Percentiles rank a stretch among this genome's conserved stretches.
These are phyloP conservation scores for Cerioporus squamosus DNA, from an alignment of 1,284 basidiomycete genomes.

Conservation along the genomic window DNA sequence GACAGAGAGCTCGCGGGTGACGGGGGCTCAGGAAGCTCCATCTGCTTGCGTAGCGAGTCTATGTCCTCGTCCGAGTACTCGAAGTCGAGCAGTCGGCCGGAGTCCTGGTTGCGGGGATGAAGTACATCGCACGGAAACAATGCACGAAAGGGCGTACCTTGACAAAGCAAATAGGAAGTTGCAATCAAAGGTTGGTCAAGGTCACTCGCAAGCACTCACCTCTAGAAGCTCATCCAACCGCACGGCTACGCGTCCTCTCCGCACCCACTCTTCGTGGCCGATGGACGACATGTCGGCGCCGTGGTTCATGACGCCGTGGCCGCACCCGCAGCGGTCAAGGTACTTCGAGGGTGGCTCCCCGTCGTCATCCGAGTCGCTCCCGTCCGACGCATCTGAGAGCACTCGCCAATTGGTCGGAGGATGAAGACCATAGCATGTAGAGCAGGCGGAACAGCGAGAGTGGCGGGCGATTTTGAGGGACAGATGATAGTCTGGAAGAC, in stretches of 20 bases:
- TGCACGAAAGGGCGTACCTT: constrained; percentile 3
- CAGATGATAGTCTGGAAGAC: constrained; percentile 52
- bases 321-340: constrained; percentile 74
- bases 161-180: background rate
- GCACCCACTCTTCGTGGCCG: constrained; percentile 63
- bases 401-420: constrained; percentile 64
- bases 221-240: constrained; percentile 86
- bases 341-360: constrained; percentile 47
- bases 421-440: constrained; percentile 65
- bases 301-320: constrained; percentile 72
- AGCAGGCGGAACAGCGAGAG: constrained; percentile 65
- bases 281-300: constrained; percentile 65
- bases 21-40: constrained; percentile 51
- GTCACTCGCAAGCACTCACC: constrained; percentile 47
- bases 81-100: constrained; percentile 77
- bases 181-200: background rate
- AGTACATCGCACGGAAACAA: background rate
- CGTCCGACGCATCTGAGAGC: constrained; percentile 49
- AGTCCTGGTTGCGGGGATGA: constrained; percentile 55
- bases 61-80: constrained; percentile 74
- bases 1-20: constrained; percentile 48
- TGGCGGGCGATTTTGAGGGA: constrained; percentile 78
- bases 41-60: constrained; percentile 72
- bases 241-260: constrained; percentile 79
- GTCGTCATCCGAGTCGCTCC: constrained; percentile 64